Base-by-base conservation (phyloP, 768 basidiomycete genomes). In the Botryobasidium botryosum region DNA sequence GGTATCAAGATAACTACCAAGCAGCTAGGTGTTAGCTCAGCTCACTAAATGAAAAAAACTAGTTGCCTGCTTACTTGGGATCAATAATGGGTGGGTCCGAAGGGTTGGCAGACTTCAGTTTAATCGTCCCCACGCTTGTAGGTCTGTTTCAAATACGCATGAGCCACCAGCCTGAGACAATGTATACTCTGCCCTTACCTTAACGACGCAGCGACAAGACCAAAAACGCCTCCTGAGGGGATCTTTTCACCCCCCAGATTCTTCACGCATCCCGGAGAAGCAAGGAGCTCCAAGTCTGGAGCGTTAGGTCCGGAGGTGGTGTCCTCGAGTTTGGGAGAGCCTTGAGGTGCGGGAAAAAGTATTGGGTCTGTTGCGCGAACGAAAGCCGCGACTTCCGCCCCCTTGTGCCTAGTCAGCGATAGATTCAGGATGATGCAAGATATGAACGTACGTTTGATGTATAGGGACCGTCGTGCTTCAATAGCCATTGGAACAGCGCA, bases 231-330 rank as follows among this genome's bases (percentile, higher is more conserved):
- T 17, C 31, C 31, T 8, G 31, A 17, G 10, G 17, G 8, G 8
- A 8, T 33, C 31, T 8, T 33, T 17, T 17, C 31, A 8, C 17
- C 17, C 31, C 31, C 10, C 10, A 8, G 31, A 8, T 33, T 8
- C 8, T 17, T 33, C 31, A 33, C 31, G 31, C 31, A 33, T 8
- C 8, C 31, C 10, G 31, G 31, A 8, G 31, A 24, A 7, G 17
- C 41, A n/a, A 50, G 31, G 18, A 50, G 8, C 36, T 50, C 46
- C n/a, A 47, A 24, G 28, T 51, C 50, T 7, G 49, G 49, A 20
- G 31, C 31, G 17, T 17, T 17, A 33, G 31, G 31, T 8, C 31
- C 31, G 17, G 31, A 33, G 17, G 31, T 33, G 31, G 31, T 8
- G 31, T 33, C 31, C 31, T 33, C 31, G 17, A 33, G 8, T 17